Evolutionary conservation across 2,329 filamentous ascomycete genomes (phyloP), one percentile per base, ranked within the genome.

Genomic region (Furcasterigmium sp.): DNA sequence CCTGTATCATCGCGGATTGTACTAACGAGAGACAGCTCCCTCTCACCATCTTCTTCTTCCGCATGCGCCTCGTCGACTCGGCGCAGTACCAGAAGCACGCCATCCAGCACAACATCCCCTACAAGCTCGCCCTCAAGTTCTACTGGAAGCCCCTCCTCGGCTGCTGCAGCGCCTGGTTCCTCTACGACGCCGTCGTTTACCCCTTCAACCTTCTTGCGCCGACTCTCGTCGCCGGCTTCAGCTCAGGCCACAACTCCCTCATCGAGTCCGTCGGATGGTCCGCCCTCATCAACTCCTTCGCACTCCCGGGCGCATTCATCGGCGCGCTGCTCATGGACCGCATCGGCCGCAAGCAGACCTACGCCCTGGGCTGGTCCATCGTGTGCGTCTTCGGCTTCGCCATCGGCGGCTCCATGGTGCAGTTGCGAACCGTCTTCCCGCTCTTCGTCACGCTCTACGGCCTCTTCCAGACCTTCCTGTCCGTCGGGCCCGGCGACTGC

Each of bases 21-120:
- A 13, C 25, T 41, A 5, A 38, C 34, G 13, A 2, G 3, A 1
- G 1, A 6, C 4, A 46, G 45, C 32, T 59, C 7, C 75, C 76
- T 0, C 56, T 80, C 4, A 64, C 65, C 2, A 64, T 80, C 14
- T 72, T 78, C 40, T 76, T 76, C 54, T 75, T 79, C 46, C 72
- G 76, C 10, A 56, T 80, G 28, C 72, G 64, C 35, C 69, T 73
- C 51, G 56, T 70, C 41, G 75, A 70, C 57, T 78, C 61, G 39
- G 78, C 59, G 72, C 56, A 57, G 28, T 58, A 57, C 39, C 38
- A 44, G 20, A 56, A 54, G 11, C 53, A 57, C 15, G 55, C 56
- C 6, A 57, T 58, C 34, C 52, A 57, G 41, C 35, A 39, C 14
- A 39, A 56, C 15, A 49, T 56, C n/a, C 56, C 45, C 0, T 47